These are phyloP conservation scores for Phialocephala sp. DNA, from an alignment of 2,329 filamentous ascomycete genomes.

Conservation along the genomic window DNA sequence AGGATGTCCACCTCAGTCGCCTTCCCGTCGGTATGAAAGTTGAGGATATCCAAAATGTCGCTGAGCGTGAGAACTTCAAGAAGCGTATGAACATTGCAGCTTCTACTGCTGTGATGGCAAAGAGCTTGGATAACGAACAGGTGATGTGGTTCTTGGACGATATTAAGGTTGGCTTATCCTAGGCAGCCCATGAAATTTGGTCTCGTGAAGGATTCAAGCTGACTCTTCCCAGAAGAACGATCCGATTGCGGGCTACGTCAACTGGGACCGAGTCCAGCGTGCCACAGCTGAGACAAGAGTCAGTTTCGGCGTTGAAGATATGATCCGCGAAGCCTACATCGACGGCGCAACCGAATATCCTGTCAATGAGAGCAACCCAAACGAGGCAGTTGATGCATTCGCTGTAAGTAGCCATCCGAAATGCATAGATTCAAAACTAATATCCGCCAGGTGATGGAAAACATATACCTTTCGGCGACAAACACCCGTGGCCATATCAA, in stretches of 20 bases:
- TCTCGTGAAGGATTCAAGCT: not conserved
- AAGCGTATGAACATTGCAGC: not conserved
- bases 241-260: not conserved
- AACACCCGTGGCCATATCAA: not conserved
- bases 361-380: not conserved
- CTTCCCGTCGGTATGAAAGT: not conserved
- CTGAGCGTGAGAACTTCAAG: not conserved
- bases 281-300: not conserved
- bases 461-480: not conserved
- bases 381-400: not conserved
- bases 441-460: not conserved
- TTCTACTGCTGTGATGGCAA: not conserved
- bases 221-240: not conserved
- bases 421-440: not conserved
- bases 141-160: not conserved
- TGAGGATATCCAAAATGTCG: not conserved
- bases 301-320: not conserved
- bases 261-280: not conserved
- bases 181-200: not conserved
- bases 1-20: not conserved
- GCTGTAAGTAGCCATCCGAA: not conserved
- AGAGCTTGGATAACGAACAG: not conserved
- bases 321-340: not conserved
- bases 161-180: not conserved
- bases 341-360: not conserved